Conservation (phyloP, 116 monocot species). For the Cymodocea nodosa region DNA sequence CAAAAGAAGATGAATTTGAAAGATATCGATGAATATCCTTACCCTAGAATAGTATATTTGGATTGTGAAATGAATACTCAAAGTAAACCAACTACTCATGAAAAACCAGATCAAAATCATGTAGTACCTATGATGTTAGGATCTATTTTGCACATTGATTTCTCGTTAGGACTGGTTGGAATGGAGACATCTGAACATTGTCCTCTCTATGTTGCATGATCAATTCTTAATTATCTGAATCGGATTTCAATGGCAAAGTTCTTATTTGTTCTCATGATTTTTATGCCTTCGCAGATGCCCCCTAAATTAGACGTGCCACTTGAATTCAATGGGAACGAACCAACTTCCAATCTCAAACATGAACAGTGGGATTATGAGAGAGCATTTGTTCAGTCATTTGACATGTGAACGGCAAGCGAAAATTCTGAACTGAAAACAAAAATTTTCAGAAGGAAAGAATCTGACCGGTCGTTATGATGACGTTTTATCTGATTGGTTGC, state of each 20-base stretch:
- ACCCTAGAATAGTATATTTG: too few species aligned
- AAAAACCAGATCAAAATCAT: too few species aligned
- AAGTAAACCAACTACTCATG: too few species aligned
- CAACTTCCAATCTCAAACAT: conserved; percentile 13
- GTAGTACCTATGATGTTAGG: too few species aligned
- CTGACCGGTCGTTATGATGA: too few species aligned
- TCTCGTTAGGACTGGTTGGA: not conserved
- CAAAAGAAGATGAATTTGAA: too few species aligned
- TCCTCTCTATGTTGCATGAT: not conserved
- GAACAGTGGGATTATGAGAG: conserved; percentile 33
- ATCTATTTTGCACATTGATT: too few species aligned
- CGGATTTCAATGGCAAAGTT: not conserved
- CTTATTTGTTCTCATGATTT: not conserved
- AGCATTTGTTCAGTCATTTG: conserved; percentile 24
- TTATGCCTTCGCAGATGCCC: conserved; percentile 30
- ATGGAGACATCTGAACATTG: not conserved
- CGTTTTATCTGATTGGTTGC: too few species aligned
- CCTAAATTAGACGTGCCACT: conserved; percentile 71
- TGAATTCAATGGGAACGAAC: conserved; percentile 31
- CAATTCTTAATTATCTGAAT: not conserved
- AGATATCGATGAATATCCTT: too few species aligned
- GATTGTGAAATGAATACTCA: too few species aligned
- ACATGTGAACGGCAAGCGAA: conserved; percentile 12
- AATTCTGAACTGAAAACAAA: too few species aligned
- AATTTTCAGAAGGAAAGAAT: too few species aligned